Conservation (phyloP, 2,329 filamentous ascomycete genomes). For the Calonectria crousiana region DNA sequence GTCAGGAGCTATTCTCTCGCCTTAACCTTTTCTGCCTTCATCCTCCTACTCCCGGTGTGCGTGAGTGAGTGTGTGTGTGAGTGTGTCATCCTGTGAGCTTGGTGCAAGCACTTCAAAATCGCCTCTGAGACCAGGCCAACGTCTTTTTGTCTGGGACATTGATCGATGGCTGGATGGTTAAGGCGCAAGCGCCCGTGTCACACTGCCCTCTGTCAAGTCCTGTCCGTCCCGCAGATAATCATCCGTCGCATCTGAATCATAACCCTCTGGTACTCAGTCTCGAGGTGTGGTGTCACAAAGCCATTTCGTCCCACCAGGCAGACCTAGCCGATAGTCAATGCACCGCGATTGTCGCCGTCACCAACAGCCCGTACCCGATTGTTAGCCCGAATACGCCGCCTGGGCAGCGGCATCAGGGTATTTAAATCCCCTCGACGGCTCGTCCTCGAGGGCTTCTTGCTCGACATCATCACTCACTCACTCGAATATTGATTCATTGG, state of each 20-base stretch:
- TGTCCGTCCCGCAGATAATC: neutral
- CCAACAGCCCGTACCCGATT: neutral
- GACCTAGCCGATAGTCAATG: slow-evolving; percentile 3
- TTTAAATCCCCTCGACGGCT: slow-evolving; percentile 1
- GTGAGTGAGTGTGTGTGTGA: too few species aligned
- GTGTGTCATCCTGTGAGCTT: neutral
- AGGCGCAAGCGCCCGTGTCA: neutral
- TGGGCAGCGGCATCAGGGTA: neutral
- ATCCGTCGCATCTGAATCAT: neutral
- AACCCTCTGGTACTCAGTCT: neutral
- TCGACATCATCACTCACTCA: neutral
- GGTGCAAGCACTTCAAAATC: neutral
- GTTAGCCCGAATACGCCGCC: neutral
- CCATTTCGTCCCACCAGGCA: slow-evolving; percentile 6
- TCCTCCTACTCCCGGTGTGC: neutral
- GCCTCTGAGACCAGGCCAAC: neutral
- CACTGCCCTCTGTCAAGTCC: neutral
- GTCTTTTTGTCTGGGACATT: neutral
- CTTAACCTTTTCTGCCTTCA: neutral
- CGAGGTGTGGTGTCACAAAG: neutral
- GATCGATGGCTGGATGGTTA: neutral
- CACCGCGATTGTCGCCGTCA: neutral
- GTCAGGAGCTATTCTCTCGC: neutral
- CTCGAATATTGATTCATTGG: neutral
- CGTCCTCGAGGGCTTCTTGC: neutral